These are phyloP conservation scores for Prinsepia uniflora DNA, from an alignment of 306 rosid genomes.

Conservation along the genomic window DNA sequence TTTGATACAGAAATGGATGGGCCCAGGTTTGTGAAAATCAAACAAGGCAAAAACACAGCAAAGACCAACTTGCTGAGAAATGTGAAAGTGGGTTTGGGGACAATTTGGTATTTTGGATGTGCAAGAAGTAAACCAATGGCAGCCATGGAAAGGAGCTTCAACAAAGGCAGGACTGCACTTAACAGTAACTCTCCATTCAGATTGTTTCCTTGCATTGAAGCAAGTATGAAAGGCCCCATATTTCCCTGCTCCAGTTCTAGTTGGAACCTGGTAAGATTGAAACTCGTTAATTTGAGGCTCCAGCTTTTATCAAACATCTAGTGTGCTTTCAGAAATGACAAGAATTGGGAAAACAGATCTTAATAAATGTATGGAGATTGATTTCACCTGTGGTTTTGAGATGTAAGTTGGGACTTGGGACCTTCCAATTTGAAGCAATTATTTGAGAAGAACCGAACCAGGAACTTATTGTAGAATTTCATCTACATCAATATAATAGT, in stretches of 20 bases:
- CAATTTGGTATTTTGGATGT: slow-evolving; percentile 56
- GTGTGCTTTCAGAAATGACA: neutral
- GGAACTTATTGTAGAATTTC: neutral
- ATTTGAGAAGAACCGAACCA: neutral
- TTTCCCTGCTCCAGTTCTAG: neutral
- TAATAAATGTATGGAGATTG: neutral
- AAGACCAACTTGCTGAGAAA: slow-evolving; percentile 78
- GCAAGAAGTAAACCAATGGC: slow-evolving; percentile 66
- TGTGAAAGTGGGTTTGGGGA: slow-evolving; percentile 65
- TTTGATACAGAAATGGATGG: slow-evolving; percentile 47
- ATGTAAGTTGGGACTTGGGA: neutral
- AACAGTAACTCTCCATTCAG: slow-evolving; percentile 34
- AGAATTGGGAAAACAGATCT: neutral
- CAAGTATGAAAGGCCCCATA: neutral
- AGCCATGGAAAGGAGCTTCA: slow-evolving; percentile 60
- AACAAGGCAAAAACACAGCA: slow-evolving; percentile 75
- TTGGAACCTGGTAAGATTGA: neutral
- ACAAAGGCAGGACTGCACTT: slow-evolving; percentile 54
- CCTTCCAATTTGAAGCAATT: neutral
- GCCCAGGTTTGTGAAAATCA: slow-evolving; percentile 76
- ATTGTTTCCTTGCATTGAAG: slow-evolving; percentile 13
- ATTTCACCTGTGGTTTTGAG: neutral
- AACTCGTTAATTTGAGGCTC: neutral
- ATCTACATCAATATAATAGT: neutral
- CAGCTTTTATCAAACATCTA: neutral